Conservation (phyloP, 345 rosid species). For the Citrus australasica region DNA sequence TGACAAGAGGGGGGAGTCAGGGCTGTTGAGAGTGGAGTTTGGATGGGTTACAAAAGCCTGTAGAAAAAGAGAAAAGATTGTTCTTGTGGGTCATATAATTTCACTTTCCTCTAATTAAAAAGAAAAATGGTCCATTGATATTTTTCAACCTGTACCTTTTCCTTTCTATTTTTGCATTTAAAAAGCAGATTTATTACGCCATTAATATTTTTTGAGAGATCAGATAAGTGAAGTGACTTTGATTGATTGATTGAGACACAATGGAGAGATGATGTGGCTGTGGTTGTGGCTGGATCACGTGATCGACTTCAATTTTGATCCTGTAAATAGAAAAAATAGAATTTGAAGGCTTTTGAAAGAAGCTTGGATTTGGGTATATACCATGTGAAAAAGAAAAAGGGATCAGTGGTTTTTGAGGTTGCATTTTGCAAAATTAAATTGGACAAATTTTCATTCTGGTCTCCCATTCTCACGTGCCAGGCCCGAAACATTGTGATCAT, state of each 20-base stretch:
- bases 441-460: not conserved
- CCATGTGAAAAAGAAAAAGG: not conserved
- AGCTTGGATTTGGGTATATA: not conserved
- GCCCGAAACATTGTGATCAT: not conserved
- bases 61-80: not conserved
- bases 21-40: not conserved
- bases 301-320: not conserved
- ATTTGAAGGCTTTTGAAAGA: not conserved
- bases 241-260: not conserved
- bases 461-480: not conserved
- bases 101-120: not conserved
- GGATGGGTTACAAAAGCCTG: not conserved
- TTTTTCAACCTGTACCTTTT: not conserved
- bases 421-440: not conserved
- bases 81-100: not conserved
- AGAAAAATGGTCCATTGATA: not conserved
- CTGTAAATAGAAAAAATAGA: too few relatives aligned
- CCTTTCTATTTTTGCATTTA: not conserved
- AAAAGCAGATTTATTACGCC: not conserved
- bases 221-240: not conserved
- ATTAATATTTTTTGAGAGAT: not conserved
- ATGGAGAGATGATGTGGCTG: too few relatives aligned
- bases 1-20: not conserved
- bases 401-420: not conserved
- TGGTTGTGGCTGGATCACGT: not conserved